phyloP scores from a whole-genome alignment of 257 asterid species.

The Paulownia fortunei region DNA sequence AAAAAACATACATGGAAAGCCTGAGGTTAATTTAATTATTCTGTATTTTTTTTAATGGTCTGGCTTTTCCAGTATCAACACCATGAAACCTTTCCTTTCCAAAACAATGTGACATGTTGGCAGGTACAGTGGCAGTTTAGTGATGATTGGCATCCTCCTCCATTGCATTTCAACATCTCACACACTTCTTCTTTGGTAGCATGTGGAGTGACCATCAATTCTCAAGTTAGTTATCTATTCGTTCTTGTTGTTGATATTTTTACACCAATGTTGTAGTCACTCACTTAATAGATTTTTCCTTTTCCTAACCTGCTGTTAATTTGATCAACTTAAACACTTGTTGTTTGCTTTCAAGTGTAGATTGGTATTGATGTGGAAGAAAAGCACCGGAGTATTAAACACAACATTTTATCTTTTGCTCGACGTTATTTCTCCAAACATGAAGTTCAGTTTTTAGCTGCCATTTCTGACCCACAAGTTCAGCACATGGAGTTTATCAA shows the following conservation, averaged over 20 bases:
- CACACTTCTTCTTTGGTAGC: conserved; percentile 92
- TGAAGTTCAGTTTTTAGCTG: conserved; percentile 61
- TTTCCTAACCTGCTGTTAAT: neutral
- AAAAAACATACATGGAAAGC: conserved; percentile 81
- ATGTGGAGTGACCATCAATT: conserved; percentile 71
- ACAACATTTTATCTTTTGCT: conserved; percentile 69
- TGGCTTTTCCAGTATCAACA: conserved; percentile 1
- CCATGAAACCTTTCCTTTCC: neutral
- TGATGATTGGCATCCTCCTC: conserved; percentile 56
- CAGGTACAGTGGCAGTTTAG: conserved; percentile 72
- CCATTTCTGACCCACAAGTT: conserved; percentile 67
- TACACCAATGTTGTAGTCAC: neutral
- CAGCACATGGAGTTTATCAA: conserved; percentile 84
- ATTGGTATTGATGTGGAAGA: conserved; percentile 94
- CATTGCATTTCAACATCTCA: conserved; percentile 83
- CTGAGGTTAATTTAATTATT: conserved; percentile 60
- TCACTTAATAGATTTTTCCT: neutral
- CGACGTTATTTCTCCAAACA: conserved; percentile 68
- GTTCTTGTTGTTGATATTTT: conserved; percentile 19
- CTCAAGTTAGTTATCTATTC: conserved; percentile 71
- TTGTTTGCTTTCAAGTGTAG: conserved; percentile 45
- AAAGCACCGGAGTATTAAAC: conserved; percentile 65
- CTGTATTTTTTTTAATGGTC: neutral
- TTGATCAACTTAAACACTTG: neutral
- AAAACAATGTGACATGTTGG: conserved; percentile 31